phyloP scores from a whole-genome alignment of 768 basidiomycete species.

The Termitomyces sp. region DNA sequence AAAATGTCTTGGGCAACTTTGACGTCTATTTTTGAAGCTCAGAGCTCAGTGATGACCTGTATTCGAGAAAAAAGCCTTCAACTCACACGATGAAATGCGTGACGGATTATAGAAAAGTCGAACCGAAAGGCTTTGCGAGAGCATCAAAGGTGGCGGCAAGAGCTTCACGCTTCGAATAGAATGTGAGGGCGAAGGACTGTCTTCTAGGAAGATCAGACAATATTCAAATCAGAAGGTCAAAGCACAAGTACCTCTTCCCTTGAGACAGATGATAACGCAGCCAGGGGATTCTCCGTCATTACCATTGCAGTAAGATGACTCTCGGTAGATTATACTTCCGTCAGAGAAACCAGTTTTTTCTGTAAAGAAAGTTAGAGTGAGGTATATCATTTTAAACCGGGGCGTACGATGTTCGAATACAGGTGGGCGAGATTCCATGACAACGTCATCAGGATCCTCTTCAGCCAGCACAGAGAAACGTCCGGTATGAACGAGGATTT shows the following conservation, averaged over 20 bases:
- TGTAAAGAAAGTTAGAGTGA: not conserved
- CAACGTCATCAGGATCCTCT: slow-evolving; percentile 36
- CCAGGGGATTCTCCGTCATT: slow-evolving; percentile 27
- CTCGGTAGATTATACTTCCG: slow-evolving; percentile 32
- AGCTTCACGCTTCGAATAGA: not conserved
- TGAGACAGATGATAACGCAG: slow-evolving; percentile 40
- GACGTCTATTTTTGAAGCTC: slow-evolving; percentile 13
- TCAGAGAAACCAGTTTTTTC: slow-evolving; percentile 3
- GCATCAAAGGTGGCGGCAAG: not conserved
- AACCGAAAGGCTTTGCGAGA: slow-evolving; percentile 26
- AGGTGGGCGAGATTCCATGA: slow-evolving; percentile 28
- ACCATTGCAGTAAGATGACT: slow-evolving; percentile 37
- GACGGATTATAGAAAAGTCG: slow-evolving; percentile 40
- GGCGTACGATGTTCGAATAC: slow-evolving; percentile 34
- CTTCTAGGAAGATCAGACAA: slow-evolving; percentile 3
- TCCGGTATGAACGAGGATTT: slow-evolving; percentile 67
- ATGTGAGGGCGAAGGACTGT: slow-evolving; percentile 6
- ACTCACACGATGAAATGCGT: slow-evolving; percentile 23
- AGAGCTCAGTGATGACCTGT: not conserved
- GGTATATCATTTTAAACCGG: not conserved
- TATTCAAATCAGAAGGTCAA: not conserved
- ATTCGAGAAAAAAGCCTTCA: not conserved
- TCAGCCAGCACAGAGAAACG: slow-evolving; percentile 40
- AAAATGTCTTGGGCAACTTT: slow-evolving; percentile 22
- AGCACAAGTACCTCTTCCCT: slow-evolving; percentile 23